Evolutionary conservation across 208 protist species (phyloP), one percentile per base, ranked within the genome.

Genomic region (Trypanosoma scelopori): DNA sequence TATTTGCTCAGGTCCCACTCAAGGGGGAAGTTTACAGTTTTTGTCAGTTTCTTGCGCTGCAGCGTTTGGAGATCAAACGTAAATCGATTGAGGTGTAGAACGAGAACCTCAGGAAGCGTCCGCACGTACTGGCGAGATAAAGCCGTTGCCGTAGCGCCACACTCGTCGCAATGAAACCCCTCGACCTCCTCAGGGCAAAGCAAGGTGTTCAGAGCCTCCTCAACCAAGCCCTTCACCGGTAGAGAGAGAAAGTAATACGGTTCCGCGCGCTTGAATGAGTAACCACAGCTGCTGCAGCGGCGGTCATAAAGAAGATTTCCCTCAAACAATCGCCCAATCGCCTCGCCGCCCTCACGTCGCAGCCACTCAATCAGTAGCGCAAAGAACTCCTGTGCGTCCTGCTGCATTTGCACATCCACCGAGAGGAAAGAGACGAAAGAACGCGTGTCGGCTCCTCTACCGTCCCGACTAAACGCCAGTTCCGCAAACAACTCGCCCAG

Each of bases 331-430:
- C 28, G 45, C 22, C 76, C 73, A 20, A 90, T 61, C 23, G 73
- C 68, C 0, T 71, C 50, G 5, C 85, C 74, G 20, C 79, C 81
- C 41, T 82, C 70, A 57, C 69, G 78, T 7, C 78, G 71, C 50
- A 94, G 73, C 84, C 89, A 92, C 63, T 91, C 79, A 18, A 92
- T 47, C 48, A 94, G 63, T 61, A 92, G 53, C 9, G 77, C 78
- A 55, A 94, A 79, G 58, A 87, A 92, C 60, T 94, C 85, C 57
- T 91, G 85, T 15, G 89, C 89, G 49, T 94, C 89, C 60, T 94
- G 89, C 76, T 94, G 89, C 57, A 82, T 76, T 46, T 49, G 57
- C 16, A 76, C 68, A 39, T 92, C 76, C 22, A 94, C 65, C 3
- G 78, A 85, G 23, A 94, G 84, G 75, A 82, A 89, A 15, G 68